Percentiles rank a stretch among this genome's conserved stretches.
These are phyloP conservation scores for Pholiota adiposa DNA, from an alignment of 1,284 basidiomycete species.

Conservation along the genomic window DNA sequence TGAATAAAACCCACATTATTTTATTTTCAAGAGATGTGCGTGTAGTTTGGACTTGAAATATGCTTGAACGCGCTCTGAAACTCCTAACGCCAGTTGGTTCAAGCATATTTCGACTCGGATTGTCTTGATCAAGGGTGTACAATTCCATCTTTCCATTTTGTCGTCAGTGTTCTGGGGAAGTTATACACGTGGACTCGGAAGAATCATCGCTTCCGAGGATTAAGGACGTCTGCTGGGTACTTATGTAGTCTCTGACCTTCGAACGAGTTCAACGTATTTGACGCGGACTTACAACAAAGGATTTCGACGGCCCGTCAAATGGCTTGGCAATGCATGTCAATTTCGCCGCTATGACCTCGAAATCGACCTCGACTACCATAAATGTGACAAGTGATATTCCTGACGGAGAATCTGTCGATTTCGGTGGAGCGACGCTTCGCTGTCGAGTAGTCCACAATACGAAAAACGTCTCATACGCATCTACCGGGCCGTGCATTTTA, in stretches of 20 bases:
- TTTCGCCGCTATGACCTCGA: not conserved
- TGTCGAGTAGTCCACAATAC: not conserved
- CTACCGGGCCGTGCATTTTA: conserved; percentile 3
- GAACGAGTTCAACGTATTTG: not conserved
- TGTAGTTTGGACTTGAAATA: too few species aligned
- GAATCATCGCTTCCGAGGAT: not conserved
- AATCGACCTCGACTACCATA: not conserved
- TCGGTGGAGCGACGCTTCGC: not conserved
- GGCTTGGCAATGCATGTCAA: not conserved
- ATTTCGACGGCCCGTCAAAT: not conserved
- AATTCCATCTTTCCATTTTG: too few species aligned
- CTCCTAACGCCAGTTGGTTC: too few species aligned
- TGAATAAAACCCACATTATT: too few species aligned
- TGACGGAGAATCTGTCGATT: conserved; percentile 4
- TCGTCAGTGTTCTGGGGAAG: too few species aligned
- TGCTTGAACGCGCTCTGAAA: too few species aligned
- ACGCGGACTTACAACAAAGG: not conserved
- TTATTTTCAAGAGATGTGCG: too few species aligned
- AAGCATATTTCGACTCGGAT: too few species aligned
- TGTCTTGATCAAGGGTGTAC: too few species aligned
- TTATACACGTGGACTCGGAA: too few species aligned
- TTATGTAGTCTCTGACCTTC: not conserved
- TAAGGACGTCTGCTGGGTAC: not conserved
- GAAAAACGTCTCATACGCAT: not conserved
- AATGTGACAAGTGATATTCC: not conserved